phyloP scores from a whole-genome alignment of 163 green algal genomes.

The Scenedesmus sp. region DNA sequence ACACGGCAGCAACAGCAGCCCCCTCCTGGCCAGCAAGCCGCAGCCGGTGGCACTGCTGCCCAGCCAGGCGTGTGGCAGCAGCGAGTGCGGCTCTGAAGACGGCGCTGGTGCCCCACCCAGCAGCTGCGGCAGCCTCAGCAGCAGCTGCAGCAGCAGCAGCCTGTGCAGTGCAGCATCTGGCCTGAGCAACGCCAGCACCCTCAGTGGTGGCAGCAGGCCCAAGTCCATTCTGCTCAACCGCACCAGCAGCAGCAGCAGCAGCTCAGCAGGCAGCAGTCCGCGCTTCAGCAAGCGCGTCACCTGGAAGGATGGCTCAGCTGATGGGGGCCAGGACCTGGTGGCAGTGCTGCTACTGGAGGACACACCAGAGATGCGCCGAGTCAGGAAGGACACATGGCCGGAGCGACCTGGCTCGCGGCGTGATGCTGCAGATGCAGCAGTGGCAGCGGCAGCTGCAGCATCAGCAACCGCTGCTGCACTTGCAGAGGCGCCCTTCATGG shows the following conservation, averaged over 20 bases:
- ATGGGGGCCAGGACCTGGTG: constrained; percentile 14
- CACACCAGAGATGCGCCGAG: constrained; percentile 16
- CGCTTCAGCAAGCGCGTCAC: constrained; percentile 31
- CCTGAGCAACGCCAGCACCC: constrained; percentile 11
- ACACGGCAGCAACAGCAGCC: not conserved
- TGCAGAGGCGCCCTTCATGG: not conserved
- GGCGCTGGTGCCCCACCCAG: not conserved
- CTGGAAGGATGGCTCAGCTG: constrained; percentile 35
- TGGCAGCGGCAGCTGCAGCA: not conserved
- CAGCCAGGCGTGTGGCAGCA: not conserved
- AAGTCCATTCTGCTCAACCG: constrained; percentile 44
- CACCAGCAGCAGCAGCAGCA: constrained; percentile 33
- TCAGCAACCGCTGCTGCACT: not conserved
- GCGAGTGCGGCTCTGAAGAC: constrained; percentile 35
- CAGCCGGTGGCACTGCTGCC: not conserved
- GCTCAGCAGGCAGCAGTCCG: constrained; percentile 39
- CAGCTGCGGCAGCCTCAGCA: constrained; percentile 21
- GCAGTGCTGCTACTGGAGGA: constrained; percentile 42
- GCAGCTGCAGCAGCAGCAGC: constrained; percentile 39
- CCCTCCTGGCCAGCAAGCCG: not conserved
- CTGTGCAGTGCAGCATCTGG: not conserved
- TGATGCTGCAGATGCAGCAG: constrained; percentile 9
- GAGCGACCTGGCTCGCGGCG: constrained; percentile 27
- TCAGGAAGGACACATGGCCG: constrained; percentile 43
- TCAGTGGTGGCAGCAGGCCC: not conserved